Evolutionary conservation across 257 asterid genomes (phyloP), one percentile per base, ranked within the genome.

Genomic region (Asclepias syriaca): DNA sequence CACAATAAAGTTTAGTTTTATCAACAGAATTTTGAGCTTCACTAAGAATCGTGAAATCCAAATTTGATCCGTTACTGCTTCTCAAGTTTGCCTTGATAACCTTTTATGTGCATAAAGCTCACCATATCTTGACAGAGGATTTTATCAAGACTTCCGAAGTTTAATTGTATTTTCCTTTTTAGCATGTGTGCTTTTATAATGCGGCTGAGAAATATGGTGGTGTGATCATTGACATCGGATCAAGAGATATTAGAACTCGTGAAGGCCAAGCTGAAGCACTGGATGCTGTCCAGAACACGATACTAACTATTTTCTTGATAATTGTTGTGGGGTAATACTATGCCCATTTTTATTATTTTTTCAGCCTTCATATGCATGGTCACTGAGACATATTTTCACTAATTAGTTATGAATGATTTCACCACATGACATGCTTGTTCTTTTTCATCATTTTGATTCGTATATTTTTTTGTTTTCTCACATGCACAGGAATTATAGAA

Each of bases 161-260:
- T 54, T 27, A 8, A 24, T 51, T 18, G 43, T 4, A 34, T 27
- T 74, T 58, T 29, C 64, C 72, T 66, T 50, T 50, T 74, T 21
- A 66, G 60, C 14, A 4, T 22, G 22, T 66, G 12, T 27, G n/a
- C 50, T 56, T 72, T 72, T 63, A 60, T 70, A 29, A 40, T 70
- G 60, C 84, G 82, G 87, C 87, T 85, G 43, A 85, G 34, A 29
- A 82, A 66, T 85, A 72, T 66, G 89, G 89, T 65, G 89, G 89
- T 32, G 72, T 27, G 78, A 77, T 85, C 40, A 82, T 85, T 50
- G 89, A 85, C 70, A 85, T 85, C 39, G 89, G 80, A 5, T 82
- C 89, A 9, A 75, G 84, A 73, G 79, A 80, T 21, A 54, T 68
- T 60, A 66, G 24, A 19, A 82, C 83, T 24, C 85, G 73, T 19